Base-by-base conservation (phyloP, 441 rosid genomes). In the Populus hybrid region DNA sequence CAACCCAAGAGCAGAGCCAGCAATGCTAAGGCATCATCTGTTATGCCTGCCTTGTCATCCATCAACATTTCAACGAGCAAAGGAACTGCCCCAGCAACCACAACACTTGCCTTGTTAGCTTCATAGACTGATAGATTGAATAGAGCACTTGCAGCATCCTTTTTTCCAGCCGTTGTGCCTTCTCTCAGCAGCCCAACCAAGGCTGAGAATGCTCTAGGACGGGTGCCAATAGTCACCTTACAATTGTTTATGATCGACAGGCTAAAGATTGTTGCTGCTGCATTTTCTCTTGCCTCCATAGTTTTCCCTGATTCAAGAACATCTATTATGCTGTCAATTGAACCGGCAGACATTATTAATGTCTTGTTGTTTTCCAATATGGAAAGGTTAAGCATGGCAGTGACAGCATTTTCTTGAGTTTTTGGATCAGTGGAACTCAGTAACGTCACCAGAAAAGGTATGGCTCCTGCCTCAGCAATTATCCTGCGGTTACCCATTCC, bases 201-300 rank as follows among this genome's bases (percentile, higher is more conserved):
- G 68, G 90, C 92, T 3, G 84, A 82, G 68, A 89, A 86, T 24
- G 89, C 93, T 76, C 82, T 72, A 0, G 91, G 87, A 50, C 76
- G 85, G 3, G 80, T 82, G 26, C 93, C 92, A 1, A 90, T 90
- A 3, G 79, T 76, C 68, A 84, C 87, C 80, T 89, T 91, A 83
- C 83, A 81, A 34, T 89, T 88, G 36, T 87, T 85, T 7, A 91
- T 82, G 79, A 91, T 86, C 3, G 95, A 86, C 76, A 90, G 81
- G 84, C 95, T 91, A 65, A 83, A 89, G 77, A 91, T 89, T n/a
- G 93, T 67, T 24, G 92, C 95, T 9, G 95, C 91, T 32, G 95
- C 93, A 75, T 91, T 91, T 79, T 90, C 95, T 72, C 89, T 89
- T 14, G 93, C 89, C 84, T 89, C 93, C 91, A 87, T 88, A 10